phyloP scores from a whole-genome alignment of 2,329 filamentous ascomycete genomes.

The Penicillium sp. region DNA sequence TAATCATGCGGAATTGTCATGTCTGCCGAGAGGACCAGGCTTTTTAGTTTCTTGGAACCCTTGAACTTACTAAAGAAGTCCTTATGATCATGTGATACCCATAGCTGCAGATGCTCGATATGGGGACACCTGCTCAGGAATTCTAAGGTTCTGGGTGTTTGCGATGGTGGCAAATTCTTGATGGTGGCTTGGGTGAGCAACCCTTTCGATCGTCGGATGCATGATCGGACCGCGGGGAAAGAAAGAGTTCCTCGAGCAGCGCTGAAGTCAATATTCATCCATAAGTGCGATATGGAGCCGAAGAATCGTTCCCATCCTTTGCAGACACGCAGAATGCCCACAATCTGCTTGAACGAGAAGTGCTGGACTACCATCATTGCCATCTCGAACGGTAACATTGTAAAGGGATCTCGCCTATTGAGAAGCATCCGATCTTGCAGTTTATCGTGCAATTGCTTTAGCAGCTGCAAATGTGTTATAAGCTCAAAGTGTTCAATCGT shows the following conservation, averaged over 20 bases:
- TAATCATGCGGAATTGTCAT: conserved; percentile 25
- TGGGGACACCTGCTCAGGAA: conserved; percentile 36
- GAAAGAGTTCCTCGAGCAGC: conserved; percentile 45
- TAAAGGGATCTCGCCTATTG: conserved; percentile 50
- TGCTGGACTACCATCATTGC: conserved; percentile 53
- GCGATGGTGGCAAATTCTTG: conserved; percentile 27
- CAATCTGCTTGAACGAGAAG: conserved; percentile 53
- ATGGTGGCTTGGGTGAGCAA: conserved; percentile 34
- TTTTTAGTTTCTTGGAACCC: conserved; percentile 26
- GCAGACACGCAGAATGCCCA: conserved; percentile 55
- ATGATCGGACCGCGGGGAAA: conserved; percentile 34
- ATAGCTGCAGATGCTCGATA: conserved; percentile 34
- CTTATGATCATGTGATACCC: conserved; percentile 16
- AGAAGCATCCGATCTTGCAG: conserved; percentile 34
- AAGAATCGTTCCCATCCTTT: conserved; percentile 57
- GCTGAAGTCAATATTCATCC: conserved; percentile 56
- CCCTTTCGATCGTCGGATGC: conserved; percentile 36
- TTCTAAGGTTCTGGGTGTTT: conserved; percentile 27
- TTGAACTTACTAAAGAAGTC: conserved; percentile 29
- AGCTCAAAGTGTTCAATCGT: not conserved
- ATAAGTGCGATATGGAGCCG: conserved; percentile 47
- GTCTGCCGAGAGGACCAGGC: conserved; percentile 25
- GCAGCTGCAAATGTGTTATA: conserved; percentile 28
- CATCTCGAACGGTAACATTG: conserved; percentile 55
- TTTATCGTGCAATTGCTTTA: conserved; percentile 50